phyloP scores from a whole-genome alignment of 2,329 filamentous ascomycete genomes.

The Pseudogymnoascus sp. region DNA sequence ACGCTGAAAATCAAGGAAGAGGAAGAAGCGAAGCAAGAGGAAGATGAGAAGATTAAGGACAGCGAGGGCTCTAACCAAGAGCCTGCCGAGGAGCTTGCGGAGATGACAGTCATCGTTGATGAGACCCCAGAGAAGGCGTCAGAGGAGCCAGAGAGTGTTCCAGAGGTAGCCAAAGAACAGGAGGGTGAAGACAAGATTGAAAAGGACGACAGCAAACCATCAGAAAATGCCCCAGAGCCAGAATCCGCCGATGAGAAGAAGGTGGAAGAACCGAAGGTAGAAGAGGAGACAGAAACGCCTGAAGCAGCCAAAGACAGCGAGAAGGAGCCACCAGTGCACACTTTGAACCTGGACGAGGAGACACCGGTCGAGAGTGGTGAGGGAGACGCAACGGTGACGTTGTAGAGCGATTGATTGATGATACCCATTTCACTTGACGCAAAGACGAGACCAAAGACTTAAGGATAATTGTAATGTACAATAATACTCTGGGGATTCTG shows the following conservation, averaged over 20 bases:
- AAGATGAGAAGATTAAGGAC: background rate
- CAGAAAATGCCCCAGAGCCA: conserved; percentile 9
- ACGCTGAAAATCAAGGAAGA: conserved; percentile 40
- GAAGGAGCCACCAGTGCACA: background rate
- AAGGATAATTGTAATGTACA: conserved; percentile 8
- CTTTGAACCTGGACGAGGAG: conserved; percentile 5
- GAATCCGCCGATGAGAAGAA: conserved; percentile 10
- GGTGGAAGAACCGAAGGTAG: conserved; percentile 16
- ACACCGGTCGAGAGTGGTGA: background rate
- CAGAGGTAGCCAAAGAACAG: background rate
- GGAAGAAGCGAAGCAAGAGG: conserved; percentile 18
- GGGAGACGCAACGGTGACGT: conserved; percentile 1
- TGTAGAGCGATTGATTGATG: conserved; percentile 7
- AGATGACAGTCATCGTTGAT: conserved; percentile 11
- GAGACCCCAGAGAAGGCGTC: conserved; percentile 19
- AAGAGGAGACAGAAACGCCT: conserved; percentile 16
- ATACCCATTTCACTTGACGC: conserved; percentile 8
- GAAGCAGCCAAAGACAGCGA: conserved; percentile 22
- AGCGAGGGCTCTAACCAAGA: conserved; percentile 22
- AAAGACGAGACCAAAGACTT: conserved; percentile 8
- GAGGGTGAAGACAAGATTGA: conserved; percentile 14
- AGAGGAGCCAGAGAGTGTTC: conserved; percentile 19
- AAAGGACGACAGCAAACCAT: conserved; percentile 9
- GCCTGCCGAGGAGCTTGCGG: conserved; percentile 7
- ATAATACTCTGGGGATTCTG: conserved; percentile 8